These are phyloP conservation scores for Suillus sp. DNA, from an alignment of 768 basidiomycete genomes.

Conservation along the genomic window DNA sequence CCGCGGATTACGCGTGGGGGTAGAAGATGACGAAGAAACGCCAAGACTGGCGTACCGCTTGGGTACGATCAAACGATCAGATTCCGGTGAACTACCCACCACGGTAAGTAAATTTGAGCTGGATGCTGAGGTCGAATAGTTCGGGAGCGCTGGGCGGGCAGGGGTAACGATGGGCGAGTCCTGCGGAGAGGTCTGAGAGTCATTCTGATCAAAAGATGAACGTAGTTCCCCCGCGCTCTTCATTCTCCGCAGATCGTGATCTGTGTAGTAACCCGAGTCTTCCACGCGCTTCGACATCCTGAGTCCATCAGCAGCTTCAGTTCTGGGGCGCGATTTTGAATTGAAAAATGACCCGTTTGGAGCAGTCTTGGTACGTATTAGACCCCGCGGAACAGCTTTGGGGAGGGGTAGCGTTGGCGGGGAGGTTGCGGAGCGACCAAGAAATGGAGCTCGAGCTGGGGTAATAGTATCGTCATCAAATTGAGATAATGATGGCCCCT, in stretches of 20 bases:
- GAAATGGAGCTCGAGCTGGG: slow-evolving; percentile 55
- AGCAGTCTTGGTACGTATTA: slow-evolving; percentile 73
- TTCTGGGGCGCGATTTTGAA: slow-evolving; percentile 44
- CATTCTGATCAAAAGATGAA: slow-evolving; percentile 33
- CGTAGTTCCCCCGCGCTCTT: slow-evolving; percentile 85
- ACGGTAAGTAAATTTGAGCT: slow-evolving; percentile 64
- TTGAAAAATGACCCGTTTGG: slow-evolving; percentile 60
- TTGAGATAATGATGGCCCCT: slow-evolving; percentile 29
- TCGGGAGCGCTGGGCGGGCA: slow-evolving; percentile 44
- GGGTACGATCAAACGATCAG: slow-evolving; percentile 39
- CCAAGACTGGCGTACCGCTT: slow-evolving; percentile 75
- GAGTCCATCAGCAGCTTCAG: slow-evolving; percentile 28
- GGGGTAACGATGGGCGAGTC: slow-evolving; percentile 37
- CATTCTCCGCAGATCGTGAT: slow-evolving; percentile 77
- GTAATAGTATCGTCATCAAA: slow-evolving; percentile 76
- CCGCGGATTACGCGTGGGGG: slow-evolving; percentile 40
- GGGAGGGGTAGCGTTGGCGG: slow-evolving; percentile 40
- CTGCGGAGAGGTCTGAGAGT: slow-evolving; percentile 22
- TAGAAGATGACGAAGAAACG: slow-evolving; percentile 41
- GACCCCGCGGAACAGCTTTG: slow-evolving; percentile 40
- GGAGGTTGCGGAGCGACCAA: slow-evolving; percentile 54
- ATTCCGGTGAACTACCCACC: slow-evolving; percentile 32
- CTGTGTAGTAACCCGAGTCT: slow-evolving; percentile 45
- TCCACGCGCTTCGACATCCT: slow-evolving; percentile 31
- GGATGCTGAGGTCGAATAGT: slow-evolving; percentile 64